Conservation (phyloP, 2,329 filamentous ascomycete species). For the Hortaea werneckii region DNA sequence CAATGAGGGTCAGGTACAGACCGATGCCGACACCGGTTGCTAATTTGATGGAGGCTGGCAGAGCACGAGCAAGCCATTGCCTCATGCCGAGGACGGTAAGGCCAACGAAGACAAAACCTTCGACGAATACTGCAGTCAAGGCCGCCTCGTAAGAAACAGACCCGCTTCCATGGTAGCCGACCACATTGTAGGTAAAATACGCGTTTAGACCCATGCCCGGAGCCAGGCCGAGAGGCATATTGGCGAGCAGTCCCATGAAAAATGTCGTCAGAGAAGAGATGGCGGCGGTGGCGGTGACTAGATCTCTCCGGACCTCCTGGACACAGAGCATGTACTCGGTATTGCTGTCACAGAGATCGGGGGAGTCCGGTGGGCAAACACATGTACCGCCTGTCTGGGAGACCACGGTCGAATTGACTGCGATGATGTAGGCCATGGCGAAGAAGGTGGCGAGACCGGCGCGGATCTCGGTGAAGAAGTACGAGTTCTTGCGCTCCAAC, state of each 20-base stretch:
- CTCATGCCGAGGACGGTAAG: conserved; percentile 72
- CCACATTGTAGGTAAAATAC: conserved; percentile 75
- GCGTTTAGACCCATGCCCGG: conserved; percentile 77
- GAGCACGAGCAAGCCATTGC: conserved; percentile 77
- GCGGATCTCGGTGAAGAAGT: conserved; percentile 75
- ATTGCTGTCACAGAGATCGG: conserved; percentile 45
- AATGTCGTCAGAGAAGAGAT: conserved; percentile 73
- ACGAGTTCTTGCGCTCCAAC: conserved; percentile 26
- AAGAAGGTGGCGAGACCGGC: conserved; percentile 64
- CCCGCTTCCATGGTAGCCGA: conserved; percentile 66
- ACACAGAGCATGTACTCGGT: conserved; percentile 54
- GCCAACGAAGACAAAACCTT: conserved; percentile 75
- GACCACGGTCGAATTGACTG: conserved; percentile 54
- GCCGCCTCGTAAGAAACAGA: conserved; percentile 65
- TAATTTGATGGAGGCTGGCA: conserved; percentile 76
- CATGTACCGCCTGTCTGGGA: conserved; percentile 66
- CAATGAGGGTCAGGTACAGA: conserved; percentile 67
- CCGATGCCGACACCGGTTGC: conserved; percentile 80
- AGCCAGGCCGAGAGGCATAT: conserved; percentile 64
- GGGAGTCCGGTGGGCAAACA: conserved; percentile 48
- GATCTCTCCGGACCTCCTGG: conserved; percentile 57
- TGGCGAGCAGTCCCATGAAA: conserved; percentile 73
- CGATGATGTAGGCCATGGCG: conserved; percentile 70
- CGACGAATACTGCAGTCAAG: conserved; percentile 77
- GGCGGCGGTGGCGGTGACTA: conserved; percentile 76